Evolutionary conservation across 2,329 filamentous ascomycete genomes (phyloP).

Genomic region (Helicocarpus griseus): DNA sequence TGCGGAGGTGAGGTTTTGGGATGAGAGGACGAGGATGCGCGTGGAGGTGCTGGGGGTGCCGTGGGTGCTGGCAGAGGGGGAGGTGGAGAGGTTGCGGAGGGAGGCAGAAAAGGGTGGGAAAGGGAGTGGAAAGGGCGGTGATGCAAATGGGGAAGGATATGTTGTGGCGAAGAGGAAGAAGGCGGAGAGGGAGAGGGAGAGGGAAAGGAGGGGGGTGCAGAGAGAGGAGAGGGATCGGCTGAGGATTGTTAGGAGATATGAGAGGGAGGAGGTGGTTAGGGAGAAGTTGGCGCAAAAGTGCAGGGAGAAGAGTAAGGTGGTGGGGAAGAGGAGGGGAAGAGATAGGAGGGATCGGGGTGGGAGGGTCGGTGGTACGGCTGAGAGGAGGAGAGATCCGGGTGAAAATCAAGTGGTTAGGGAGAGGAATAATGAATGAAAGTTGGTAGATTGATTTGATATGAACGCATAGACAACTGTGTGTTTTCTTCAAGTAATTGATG

Average conservation of each 20-base stretch:
- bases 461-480: too few species aligned
- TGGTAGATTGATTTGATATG: too few species aligned
- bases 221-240: conserved; percentile 28
- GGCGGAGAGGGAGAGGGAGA: conserved; percentile 30
- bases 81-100: conserved; percentile 34
- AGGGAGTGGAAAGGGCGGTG: conserved; percentile 39
- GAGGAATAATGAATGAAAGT: neutral
- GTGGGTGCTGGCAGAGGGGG: conserved; percentile 41
- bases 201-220: conserved; percentile 28
- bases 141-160: conserved; percentile 31
- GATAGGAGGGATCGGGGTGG: conserved; percentile 1
- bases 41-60: conserved; percentile 41
- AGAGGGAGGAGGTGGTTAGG: conserved; percentile 34
- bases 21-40: conserved; percentile 41
- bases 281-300: conserved; percentile 23
- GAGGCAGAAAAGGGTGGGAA: conserved; percentile 28
- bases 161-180: conserved; percentile 32
- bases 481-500: neutral
- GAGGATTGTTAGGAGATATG: conserved; percentile 20
- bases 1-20: conserved; percentile 46
- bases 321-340: conserved; percentile 14
- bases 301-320: conserved; percentile 20
- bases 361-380: neutral
- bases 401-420: neutral
- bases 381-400: neutral